Evolutionary conservation across 2,329 filamentous ascomycete genomes (phyloP).

Genomic region (Colletotrichum falcatum): DNA sequence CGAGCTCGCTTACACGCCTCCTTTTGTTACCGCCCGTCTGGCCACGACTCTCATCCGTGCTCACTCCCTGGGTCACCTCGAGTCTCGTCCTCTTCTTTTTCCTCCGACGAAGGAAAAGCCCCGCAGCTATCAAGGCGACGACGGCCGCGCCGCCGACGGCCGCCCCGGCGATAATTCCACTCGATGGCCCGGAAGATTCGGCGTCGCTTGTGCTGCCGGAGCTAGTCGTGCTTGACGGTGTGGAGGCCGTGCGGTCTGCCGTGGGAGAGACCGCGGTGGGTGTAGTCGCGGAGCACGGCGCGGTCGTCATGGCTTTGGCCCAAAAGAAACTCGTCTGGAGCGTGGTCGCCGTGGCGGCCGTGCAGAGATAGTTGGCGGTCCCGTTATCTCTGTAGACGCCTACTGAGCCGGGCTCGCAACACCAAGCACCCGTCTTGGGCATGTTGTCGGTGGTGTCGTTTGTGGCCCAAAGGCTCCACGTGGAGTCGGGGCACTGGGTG

Average conservation of each 20-base stretch:
- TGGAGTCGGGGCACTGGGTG: not conserved
- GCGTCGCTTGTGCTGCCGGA: not conserved
- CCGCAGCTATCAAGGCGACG: not conserved
- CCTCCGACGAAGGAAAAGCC: not conserved
- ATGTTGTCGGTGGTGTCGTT: not conserved
- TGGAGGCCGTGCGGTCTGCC: not conserved
- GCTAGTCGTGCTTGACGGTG: not conserved
- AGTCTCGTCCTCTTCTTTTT: not conserved
- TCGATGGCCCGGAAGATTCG: not conserved
- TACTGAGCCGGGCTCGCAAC: not conserved
- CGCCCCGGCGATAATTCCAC: not conserved
- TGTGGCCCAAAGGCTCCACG: conserved; percentile 5
- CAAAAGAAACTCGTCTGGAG: conserved; percentile 4
- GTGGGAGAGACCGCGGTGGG: not conserved
- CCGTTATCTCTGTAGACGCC: conserved; percentile 3
- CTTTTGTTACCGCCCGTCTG: not conserved
- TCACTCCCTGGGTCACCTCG: not conserved
- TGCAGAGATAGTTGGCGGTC: conserved; percentile 8
- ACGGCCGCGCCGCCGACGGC: not conserved
- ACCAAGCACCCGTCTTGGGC: conserved; percentile 11
- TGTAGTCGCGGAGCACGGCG: not conserved
- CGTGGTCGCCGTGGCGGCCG: not conserved
- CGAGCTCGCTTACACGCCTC: not conserved
- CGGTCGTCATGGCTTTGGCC: not conserved
- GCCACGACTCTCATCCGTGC: not conserved